A percentile compares a stretch with the other conserved stretches of the same genome.
These are phyloP conservation scores for Eutrema yunnanense DNA, from an alignment of 345 rosid species.

Conservation along the genomic window DNA sequence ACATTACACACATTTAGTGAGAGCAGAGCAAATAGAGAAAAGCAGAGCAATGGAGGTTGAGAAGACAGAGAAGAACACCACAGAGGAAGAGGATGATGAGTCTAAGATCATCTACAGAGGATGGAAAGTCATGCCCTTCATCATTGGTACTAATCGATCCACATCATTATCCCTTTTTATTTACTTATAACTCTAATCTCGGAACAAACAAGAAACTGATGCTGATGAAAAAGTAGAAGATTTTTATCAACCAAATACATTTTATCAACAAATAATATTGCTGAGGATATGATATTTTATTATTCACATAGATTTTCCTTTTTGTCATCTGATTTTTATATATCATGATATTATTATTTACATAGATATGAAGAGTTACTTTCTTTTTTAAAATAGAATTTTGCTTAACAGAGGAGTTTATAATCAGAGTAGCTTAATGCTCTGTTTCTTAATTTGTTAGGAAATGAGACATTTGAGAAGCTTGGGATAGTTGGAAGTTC, in stretches of 20 bases:
- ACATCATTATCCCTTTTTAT: not conserved
- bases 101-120: constrained; percentile 51
- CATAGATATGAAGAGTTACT: no score
- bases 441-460: constrained; percentile 26
- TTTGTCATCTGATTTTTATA: no score
- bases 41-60: constrained; percentile 22
- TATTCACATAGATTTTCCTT: not conserved
- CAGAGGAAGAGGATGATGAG: constrained; percentile 24
- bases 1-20: not conserved
- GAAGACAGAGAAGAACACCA: constrained; percentile 24
- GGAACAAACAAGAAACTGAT: not conserved
- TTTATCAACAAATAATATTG: not conserved
- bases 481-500: constrained; percentile 58
- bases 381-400: no score
- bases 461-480: constrained; percentile 69
- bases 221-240: not conserved
- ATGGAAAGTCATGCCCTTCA: constrained; percentile 70
- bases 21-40: not conserved
- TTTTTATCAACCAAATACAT: not conserved
- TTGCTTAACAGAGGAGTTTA: not conserved
- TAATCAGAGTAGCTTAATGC: not conserved
- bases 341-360: no score
- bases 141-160: constrained; percentile 42
- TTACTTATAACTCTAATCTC: not conserved
- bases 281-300: not conserved